A percentile compares a stretch with the other conserved stretches of the same genome.
Evolutionary conservation across 805 yeast species (phyloP).

Genomic region (Monosporozyma aerobia): DNA sequence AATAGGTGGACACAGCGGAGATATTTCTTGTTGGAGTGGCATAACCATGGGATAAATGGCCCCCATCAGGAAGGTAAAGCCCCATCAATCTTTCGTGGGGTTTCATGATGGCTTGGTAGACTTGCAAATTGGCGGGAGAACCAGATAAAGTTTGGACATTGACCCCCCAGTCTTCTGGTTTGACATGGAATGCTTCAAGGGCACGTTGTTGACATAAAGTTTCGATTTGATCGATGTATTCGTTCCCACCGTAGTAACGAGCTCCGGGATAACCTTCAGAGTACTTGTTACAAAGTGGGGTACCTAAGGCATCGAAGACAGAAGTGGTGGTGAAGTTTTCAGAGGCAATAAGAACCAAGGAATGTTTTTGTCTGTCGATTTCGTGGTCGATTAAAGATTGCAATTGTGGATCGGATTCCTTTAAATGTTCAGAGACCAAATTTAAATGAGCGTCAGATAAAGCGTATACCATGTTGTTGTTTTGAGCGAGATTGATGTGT

Average conservation of each 20-base stretch:
- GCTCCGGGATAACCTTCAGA: constrained; percentile 99
- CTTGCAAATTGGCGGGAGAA: constrained; percentile 96
- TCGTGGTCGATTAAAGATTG: constrained; percentile 67
- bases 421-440: constrained; percentile 48
- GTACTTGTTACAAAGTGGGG: constrained; percentile 97
- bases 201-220: constrained; percentile 90
- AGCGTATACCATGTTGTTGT: constrained; percentile 44
- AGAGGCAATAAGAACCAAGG: constrained; percentile 89
- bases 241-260: constrained; percentile 97
- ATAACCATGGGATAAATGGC: constrained; percentile 97
- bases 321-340: constrained; percentile 96
- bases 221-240: constrained; percentile 92
- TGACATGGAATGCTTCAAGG: constrained; percentile 72
- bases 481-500: not conserved
- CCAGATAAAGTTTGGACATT: constrained; percentile 96
- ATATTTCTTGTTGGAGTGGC: constrained; percentile 91
- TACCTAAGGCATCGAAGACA: constrained; percentile 92
- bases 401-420: constrained; percentile 72
- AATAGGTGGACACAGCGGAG: constrained; percentile 91
- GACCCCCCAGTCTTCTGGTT: constrained; percentile 89
- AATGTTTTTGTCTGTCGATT: constrained; percentile 84
- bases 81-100: constrained; percentile 98
- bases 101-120: constrained; percentile 88
- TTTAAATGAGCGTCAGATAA: constrained; percentile 57
- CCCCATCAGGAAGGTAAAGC: constrained; percentile 96